Conservation (phyloP, 495 filamentous ascomycete species). For the Lepidopterella palustris region DNA sequence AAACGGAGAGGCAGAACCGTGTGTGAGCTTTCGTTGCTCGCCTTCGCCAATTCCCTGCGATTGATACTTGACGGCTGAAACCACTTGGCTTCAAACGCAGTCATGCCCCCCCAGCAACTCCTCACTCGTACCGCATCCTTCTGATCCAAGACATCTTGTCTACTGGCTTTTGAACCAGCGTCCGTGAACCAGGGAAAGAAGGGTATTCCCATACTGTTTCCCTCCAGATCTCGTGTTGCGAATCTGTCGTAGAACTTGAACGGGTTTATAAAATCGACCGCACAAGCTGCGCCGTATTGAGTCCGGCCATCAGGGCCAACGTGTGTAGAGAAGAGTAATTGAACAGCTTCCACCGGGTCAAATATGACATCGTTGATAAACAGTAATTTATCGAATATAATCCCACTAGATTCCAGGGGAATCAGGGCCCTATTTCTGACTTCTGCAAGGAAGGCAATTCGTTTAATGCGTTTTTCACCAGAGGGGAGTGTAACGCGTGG, state of each 20-base stretch:
- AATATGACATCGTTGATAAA: conserved; percentile 75
- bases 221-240: conserved; percentile 67
- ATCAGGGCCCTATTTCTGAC: conserved; percentile 67
- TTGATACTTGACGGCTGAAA: conserved; percentile 39
- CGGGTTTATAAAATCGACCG: conserved; percentile 66
- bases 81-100: conserved; percentile 65
- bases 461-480: conserved; percentile 57
- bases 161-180: conserved; percentile 50
- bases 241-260: conserved; percentile 81
- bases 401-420: conserved; percentile 45
- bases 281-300: conserved; percentile 72
- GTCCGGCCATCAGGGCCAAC: conserved; percentile 47
- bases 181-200: conserved; percentile 69
- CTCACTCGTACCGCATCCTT: conserved; percentile 65
- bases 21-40: background rate
- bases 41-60: background rate
- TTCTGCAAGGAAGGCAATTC: conserved; percentile 71
- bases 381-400: conserved; percentile 58
- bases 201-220: conserved; percentile 61
- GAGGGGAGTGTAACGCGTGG: conserved; percentile 54
- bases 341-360: conserved; percentile 59
- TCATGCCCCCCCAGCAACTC: conserved; percentile 79
- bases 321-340: conserved; percentile 74
- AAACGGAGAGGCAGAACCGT: conserved; percentile 50
- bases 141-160: conserved; percentile 53